Conservation (phyloP, 2,329 filamentous ascomycete genomes). For the Xylariales sp. region DNA sequence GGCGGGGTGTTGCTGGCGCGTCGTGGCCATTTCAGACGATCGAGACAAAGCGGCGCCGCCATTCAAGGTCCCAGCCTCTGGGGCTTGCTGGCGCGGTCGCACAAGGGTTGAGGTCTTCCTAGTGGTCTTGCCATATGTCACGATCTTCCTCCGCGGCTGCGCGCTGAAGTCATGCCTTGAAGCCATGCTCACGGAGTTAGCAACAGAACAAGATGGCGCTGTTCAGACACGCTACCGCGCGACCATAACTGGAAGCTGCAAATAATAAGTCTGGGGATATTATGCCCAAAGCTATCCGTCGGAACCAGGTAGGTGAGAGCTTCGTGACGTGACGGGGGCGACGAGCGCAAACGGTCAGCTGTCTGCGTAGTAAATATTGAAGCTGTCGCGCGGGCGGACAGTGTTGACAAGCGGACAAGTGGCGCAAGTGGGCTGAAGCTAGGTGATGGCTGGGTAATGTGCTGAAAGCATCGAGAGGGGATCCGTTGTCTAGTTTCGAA, state of each 20-base stretch:
- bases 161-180: constrained; percentile 19
- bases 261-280: too few species aligned
- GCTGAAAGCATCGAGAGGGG: background rate
- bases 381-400: background rate
- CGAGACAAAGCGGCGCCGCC: constrained; percentile 1
- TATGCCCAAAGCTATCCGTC: too few species aligned
- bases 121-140: constrained; percentile 23
- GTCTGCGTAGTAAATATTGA: background rate
- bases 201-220: background rate
- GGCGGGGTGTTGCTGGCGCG: background rate
- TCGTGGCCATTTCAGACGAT: constrained; percentile 1
- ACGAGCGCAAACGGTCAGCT: too few species aligned
- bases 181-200: constrained; percentile 19
- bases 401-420: background rate
- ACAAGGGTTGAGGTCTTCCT: background rate
- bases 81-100: background rate
- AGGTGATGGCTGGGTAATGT: too few species aligned
- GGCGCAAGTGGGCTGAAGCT: background rate
- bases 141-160: constrained; percentile 20
- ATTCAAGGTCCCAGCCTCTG: too few species aligned
- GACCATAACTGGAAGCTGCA: background rate
- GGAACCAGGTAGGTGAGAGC: too few species aligned
- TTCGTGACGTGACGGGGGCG: background rate
- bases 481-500: background rate
- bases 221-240: constrained; percentile 1